A percentile compares a stretch with the other conserved stretches of the same genome.
Conservation (phyloP, 2,329 filamentous ascomycete species). For the Tolypocladium nubicola region DNA sequence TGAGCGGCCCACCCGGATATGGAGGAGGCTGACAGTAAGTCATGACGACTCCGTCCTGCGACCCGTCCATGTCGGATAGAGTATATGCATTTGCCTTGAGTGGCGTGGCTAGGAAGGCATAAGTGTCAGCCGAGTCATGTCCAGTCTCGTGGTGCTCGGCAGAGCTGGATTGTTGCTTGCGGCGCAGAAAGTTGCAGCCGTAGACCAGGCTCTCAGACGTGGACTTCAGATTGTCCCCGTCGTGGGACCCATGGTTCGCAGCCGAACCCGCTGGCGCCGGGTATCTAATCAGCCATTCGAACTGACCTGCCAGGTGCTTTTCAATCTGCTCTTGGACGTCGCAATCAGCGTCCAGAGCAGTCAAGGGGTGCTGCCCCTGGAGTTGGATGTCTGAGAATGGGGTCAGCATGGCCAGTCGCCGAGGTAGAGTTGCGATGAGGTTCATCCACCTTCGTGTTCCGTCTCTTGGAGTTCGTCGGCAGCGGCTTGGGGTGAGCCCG, state of each 20-base stretch:
- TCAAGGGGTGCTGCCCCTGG: constrained; percentile 12
- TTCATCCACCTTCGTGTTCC: neutral
- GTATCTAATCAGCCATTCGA: constrained; percentile 37
- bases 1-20: constrained; percentile 14
- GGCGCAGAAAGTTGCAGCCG: constrained; percentile 42
- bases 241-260: constrained; percentile 7
- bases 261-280: constrained; percentile 16
- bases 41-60: constrained; percentile 1
- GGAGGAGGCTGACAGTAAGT: constrained; percentile 10
- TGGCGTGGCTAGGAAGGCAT: constrained; percentile 37
- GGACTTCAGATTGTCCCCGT: constrained; percentile 1
- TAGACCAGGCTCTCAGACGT: constrained; percentile 23
- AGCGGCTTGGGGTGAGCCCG: neutral
- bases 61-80: constrained; percentile 8
- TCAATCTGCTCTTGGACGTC: constrained; percentile 22
- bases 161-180: constrained; percentile 14
- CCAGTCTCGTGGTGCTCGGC: constrained; percentile 6
- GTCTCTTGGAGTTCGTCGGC: neutral
- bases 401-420: neutral
- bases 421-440: neutral
- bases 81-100: constrained; percentile 17
- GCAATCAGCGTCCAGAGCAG: constrained; percentile 11
- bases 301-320: constrained; percentile 37
- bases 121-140: constrained; percentile 22
- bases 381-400: neutral